These are phyloP conservation scores for Myrica gale DNA, from an alignment of 306 rosid genomes.

Conservation along the genomic window DNA sequence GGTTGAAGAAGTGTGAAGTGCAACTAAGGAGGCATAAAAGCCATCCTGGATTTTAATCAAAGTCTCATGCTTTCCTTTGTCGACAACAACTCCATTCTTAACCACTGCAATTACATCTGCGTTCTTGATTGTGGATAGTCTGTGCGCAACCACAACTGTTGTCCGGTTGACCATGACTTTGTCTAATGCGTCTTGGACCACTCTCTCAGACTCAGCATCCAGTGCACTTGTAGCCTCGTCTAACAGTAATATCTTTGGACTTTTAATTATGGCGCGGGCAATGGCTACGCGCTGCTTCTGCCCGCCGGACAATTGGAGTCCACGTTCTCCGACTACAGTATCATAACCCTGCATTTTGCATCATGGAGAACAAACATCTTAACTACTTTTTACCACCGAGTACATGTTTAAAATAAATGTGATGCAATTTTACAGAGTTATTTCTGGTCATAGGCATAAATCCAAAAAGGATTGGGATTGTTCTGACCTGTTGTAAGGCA, in stretches of 20 bases:
- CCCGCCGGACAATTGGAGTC: constrained; percentile 79
- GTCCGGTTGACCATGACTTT: constrained; percentile 73
- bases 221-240: constrained; percentile 92
- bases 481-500: constrained; percentile 58
- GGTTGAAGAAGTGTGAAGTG: constrained; percentile 67
- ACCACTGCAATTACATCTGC: constrained; percentile 86
- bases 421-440: no score
- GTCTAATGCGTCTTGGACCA: constrained; percentile 87
- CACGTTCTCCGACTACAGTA: constrained; percentile 76
- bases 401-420: no score
- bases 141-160: constrained; percentile 78
- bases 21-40: constrained; percentile 74
- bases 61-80: constrained; percentile 73
- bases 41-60: constrained; percentile 60
- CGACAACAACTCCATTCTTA: constrained; percentile 76
- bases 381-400: no score
- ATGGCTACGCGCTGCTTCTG: constrained; percentile 86
- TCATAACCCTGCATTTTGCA: constrained; percentile 57
- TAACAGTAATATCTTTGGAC: constrained; percentile 68
- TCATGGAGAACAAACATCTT: constrained; percentile 12
- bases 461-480: not conserved
- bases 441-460: no score
- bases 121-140: constrained; percentile 74
- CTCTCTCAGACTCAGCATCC: constrained; percentile 80
- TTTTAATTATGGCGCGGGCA: constrained; percentile 74